Evolutionary conservation across 164 flowering plant species (phyloP).

Genomic region (Houttuynia cordata): DNA sequence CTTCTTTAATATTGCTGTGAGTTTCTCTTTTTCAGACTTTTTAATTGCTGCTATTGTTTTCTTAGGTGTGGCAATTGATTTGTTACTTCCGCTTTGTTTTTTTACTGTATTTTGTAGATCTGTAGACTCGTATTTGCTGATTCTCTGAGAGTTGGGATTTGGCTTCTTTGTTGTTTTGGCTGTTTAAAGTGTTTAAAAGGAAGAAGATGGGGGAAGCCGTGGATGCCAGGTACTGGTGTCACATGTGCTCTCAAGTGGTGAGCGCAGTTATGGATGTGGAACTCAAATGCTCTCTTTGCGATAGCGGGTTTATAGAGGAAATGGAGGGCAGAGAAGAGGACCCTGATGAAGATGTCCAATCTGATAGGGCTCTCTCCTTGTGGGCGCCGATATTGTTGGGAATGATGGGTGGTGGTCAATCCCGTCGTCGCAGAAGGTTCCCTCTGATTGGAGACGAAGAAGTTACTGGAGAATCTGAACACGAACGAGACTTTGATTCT

Average conservation of each 20-base stretch:
- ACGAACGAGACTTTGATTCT: conserved; percentile 33
- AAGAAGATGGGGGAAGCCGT: conserved; percentile 42
- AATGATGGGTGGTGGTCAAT: conserved; percentile 37
- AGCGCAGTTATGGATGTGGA: conserved; percentile 56
- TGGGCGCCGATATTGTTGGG: conserved; percentile 83
- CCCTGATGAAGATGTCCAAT: conserved; percentile 20
- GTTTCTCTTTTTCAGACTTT: too few relatives aligned
- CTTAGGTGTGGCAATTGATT: too few relatives aligned
- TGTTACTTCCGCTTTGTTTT: too few relatives aligned
- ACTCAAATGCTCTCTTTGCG: conserved; percentile 66
- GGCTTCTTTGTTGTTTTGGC: background rate
- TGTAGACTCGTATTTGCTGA: background rate
- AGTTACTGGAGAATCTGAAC: conserved; percentile 33
- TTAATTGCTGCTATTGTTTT: too few relatives aligned
- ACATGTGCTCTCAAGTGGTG: conserved; percentile 57
- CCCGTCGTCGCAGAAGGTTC: conserved; percentile 26
- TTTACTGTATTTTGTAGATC: too few relatives aligned
- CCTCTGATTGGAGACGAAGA: conserved; percentile 19
- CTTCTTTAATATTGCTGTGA: too few relatives aligned
- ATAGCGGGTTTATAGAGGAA: conserved; percentile 67
- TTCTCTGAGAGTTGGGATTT: background rate
- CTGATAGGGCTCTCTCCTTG: conserved; percentile 57
- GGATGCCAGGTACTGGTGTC: conserved; percentile 63
- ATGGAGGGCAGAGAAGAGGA: conserved; percentile 20
- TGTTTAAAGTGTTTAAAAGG: conserved; percentile 1